phyloP scores from a whole-genome alignment of 768 basidiomycete species.

The Phlebiopsis flavidoalba region DNA sequence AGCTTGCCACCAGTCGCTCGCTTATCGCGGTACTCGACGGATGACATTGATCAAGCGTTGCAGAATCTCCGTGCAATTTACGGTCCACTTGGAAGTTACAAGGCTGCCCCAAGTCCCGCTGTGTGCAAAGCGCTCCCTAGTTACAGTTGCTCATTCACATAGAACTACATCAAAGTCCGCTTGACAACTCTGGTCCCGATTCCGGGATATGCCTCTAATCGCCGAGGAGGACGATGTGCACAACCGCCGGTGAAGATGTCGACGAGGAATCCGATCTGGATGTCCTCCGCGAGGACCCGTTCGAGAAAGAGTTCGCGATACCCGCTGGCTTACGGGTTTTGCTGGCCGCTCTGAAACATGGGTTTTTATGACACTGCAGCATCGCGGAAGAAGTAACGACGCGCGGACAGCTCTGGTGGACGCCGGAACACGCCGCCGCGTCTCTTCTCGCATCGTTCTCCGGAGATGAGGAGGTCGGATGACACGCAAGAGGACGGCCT shows the following conservation, averaged over 20 bases:
- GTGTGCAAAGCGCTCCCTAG: conserved; percentile 20
- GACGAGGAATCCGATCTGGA: conserved; percentile 31
- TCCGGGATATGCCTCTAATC: conserved; percentile 80
- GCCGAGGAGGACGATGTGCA: conserved; percentile 51
- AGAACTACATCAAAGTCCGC: too few relatives aligned
- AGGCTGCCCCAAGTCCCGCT: conserved; percentile 22
- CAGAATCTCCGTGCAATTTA: conserved; percentile 46
- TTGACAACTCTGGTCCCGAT: conserved; percentile 51
- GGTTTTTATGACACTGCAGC: conserved; percentile 27
- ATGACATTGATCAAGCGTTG: conserved; percentile 36
- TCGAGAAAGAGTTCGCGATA: conserved; percentile 67
- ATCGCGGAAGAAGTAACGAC: conserved; percentile 34
- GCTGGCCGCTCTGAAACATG: conserved; percentile 56
- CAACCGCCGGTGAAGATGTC: conserved; percentile 20
- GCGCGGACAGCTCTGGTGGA: conserved; percentile 44
- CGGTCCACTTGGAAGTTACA: conserved; percentile 34
- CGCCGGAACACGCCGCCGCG: too few relatives aligned
- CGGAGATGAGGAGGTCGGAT: conserved; percentile 17
- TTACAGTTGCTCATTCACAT: conserved; percentile 29
- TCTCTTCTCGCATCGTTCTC: conserved; percentile 50
- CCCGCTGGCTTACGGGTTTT: conserved; percentile 70
- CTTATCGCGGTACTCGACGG: conserved; percentile 32
- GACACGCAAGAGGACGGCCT: conserved; percentile 42
- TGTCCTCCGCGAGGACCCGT: conserved; percentile 51
- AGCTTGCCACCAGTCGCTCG: conserved; percentile 54